Percentiles rank a stretch among this genome's conserved stretches.
Evolutionary conservation across 2,329 filamentous ascomycete genomes (phyloP).

Genomic region (Plectosphaerella sp.): DNA sequence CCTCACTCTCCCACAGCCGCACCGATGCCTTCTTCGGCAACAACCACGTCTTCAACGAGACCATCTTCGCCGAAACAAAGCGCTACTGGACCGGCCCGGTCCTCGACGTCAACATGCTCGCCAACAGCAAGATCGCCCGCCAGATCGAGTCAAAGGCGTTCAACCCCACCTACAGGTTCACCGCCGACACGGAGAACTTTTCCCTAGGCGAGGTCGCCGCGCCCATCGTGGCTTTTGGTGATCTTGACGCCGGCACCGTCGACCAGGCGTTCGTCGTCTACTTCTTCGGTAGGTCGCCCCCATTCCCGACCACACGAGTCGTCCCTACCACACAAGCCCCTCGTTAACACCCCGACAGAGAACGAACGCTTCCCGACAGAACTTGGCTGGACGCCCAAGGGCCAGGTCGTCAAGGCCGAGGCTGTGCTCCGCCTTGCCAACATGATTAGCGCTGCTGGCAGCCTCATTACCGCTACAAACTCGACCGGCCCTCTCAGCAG

Average conservation of each 20-base stretch:
- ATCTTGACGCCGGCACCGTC: slow-evolving; percentile 32
- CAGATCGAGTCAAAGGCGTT: slow-evolving; percentile 36
- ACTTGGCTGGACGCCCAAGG: slow-evolving; percentile 7
- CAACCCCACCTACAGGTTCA: slow-evolving; percentile 46
- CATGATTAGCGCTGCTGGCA: slow-evolving; percentile 3
- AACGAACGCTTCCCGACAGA: slow-evolving; percentile 9
- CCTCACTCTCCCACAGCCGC: slow-evolving; percentile 24
- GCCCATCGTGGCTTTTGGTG: slow-evolving; percentile 44
- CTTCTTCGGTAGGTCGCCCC: slow-evolving; percentile 35
- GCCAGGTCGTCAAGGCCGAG: not conserved
- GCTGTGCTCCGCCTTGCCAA: slow-evolving; percentile 4
- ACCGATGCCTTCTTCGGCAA: slow-evolving; percentile 45
- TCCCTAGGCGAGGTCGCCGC: slow-evolving; percentile 46
- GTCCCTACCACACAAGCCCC: too few relatives aligned
- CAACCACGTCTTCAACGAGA: slow-evolving; percentile 47
- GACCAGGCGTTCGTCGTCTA: slow-evolving; percentile 34
- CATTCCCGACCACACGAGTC: too few relatives aligned
- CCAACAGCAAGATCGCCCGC: slow-evolving; percentile 39
- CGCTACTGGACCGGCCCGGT: slow-evolving; percentile 39
- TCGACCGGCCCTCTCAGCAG: not conserved
- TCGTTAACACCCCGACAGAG: not conserved
- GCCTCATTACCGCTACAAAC: slow-evolving; percentile 1
- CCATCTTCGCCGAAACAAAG: slow-evolving; percentile 39
- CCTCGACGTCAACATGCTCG: slow-evolving; percentile 34
- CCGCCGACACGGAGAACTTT: slow-evolving; percentile 33